These are phyloP conservation scores for Cantharellus cinnabarinus DNA, from an alignment of 768 basidiomycete genomes.

Conservation along the genomic window DNA sequence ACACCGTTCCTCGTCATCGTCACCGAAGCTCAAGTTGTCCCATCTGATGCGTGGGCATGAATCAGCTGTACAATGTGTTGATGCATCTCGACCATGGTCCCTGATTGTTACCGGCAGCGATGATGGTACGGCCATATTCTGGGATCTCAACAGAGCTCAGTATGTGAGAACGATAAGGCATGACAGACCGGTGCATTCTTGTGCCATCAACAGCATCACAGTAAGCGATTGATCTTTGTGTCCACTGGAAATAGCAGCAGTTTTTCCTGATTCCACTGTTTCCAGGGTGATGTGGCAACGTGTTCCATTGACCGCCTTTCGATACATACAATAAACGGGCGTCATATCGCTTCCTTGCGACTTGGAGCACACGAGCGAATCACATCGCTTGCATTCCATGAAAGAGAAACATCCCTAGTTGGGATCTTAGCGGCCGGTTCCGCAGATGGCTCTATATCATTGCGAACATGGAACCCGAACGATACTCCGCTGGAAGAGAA, in stretches of 20 bases:
- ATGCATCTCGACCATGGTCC: slow-evolving; percentile 67
- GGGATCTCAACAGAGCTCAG: slow-evolving; percentile 72
- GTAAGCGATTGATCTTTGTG: slow-evolving; percentile 24
- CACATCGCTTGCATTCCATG: slow-evolving; percentile 67
- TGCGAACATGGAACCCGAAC: slow-evolving; percentile 74
- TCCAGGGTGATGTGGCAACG: slow-evolving; percentile 70
- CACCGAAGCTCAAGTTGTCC: slow-evolving; percentile 21
- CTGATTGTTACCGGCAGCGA: slow-evolving; percentile 62
- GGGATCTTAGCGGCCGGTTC: slow-evolving; percentile 69
- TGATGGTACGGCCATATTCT: slow-evolving; percentile 71
- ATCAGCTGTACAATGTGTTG: slow-evolving; percentile 41
- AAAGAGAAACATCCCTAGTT: slow-evolving; percentile 63
- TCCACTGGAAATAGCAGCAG: background rate
- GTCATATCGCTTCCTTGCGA: slow-evolving; percentile 52
- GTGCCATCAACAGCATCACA: slow-evolving; percentile 70
- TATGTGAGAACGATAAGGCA: slow-evolving; percentile 74
- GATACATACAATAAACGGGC: slow-evolving; percentile 73
- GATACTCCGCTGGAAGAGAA: slow-evolving; percentile 33
- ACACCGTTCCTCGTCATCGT: slow-evolving; percentile 20
- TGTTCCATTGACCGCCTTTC: slow-evolving; percentile 52
- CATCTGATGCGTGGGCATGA: slow-evolving; percentile 71
- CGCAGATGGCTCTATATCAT: slow-evolving; percentile 49
- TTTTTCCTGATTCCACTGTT: background rate
- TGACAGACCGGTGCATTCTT: slow-evolving; percentile 35
- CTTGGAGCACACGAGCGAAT: slow-evolving; percentile 30